Conservation (phyloP, 768 basidiomycete genomes). For the Pholiota microspora region DNA sequence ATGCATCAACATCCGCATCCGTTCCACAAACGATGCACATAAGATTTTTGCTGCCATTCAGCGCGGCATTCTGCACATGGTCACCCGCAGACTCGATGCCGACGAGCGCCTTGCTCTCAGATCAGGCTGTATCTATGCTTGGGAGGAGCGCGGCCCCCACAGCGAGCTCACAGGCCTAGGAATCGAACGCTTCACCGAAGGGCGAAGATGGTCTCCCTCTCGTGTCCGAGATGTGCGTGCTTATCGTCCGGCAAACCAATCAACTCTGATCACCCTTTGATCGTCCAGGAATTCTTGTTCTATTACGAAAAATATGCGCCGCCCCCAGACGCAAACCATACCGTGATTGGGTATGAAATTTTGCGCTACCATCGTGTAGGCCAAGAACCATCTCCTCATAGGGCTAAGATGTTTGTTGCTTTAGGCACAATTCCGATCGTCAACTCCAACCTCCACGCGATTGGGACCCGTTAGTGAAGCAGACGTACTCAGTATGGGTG, state of each 20-base stretch:
- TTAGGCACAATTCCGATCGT: conserved; percentile 34
- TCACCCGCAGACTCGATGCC: conserved; percentile 74
- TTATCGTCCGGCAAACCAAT: conserved; percentile 7
- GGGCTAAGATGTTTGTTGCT: conserved; percentile 12
- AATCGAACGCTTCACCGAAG: conserved; percentile 86
- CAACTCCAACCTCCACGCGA: conserved; percentile 55
- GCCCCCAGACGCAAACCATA: conserved; percentile 40
- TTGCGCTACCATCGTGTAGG: conserved; percentile 2
- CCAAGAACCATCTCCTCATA: conserved; percentile 1
- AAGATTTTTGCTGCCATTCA: conserved; percentile 77
- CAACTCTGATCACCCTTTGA: conserved; percentile 12
- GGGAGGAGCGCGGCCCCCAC: conserved; percentile 77
- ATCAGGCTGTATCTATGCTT: conserved; percentile 56
- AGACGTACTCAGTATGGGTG: conserved; percentile 82
- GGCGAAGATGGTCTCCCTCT: conserved; percentile 79
- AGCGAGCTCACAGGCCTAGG: conserved; percentile 75
- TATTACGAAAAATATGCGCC: conserved; percentile 75
- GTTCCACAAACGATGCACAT: conserved; percentile 75
- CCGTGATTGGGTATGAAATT: conserved; percentile 32
- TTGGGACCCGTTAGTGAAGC: conserved; percentile 75
- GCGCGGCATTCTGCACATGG: conserved; percentile 62
- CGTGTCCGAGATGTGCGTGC: conserved; percentile 74
- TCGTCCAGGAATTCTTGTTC: conserved; percentile 72
- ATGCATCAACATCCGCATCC: conserved; percentile 68
- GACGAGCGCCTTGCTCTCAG: conserved; percentile 64